Percentiles rank a stretch among this genome's conserved stretches.
Evolutionary conservation across 2,329 filamentous ascomycete species (phyloP).

Genomic region (Emmonsiellopsis sp.): DNA sequence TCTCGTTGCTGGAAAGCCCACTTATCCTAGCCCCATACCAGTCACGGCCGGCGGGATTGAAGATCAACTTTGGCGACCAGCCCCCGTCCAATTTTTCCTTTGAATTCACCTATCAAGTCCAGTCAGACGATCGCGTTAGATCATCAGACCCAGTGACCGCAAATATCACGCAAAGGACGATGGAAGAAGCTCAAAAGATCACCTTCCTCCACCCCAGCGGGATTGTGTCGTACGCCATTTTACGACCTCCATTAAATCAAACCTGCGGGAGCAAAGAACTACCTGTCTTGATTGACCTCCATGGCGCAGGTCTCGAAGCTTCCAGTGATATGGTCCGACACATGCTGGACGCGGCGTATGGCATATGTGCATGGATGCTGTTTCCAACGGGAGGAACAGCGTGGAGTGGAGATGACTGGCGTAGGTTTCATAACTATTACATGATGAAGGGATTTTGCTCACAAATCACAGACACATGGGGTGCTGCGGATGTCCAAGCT

Average conservation of each 20-base stretch:
- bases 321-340: conserved; percentile 39
- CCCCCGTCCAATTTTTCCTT: conserved; percentile 10
- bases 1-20: conserved; percentile 5
- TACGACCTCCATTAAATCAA: conserved; percentile 42
- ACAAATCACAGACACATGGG: conserved; percentile 39
- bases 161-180: conserved; percentile 12
- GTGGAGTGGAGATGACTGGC: conserved; percentile 56
- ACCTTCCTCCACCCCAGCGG: conserved; percentile 47
- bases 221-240: conserved; percentile 48
- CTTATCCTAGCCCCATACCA: conserved; percentile 24
- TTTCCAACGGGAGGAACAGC: conserved; percentile 49
- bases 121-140: neutral
- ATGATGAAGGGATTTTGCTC: neutral
- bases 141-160: conserved; percentile 13
- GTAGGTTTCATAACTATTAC: conserved; percentile 21
- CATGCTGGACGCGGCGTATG: conserved; percentile 41
- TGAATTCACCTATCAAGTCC: conserved; percentile 12
- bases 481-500: conserved; percentile 47
- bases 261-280: conserved; percentile 23
- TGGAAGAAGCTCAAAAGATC: conserved; percentile 42
- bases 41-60: conserved; percentile 25
- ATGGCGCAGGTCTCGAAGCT: conserved; percentile 50
- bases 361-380: conserved; percentile 47
- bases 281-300: conserved; percentile 44
- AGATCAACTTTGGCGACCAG: conserved; percentile 11